Percentiles rank a stretch among this genome's conserved stretches.
Conservation (phyloP, 805 yeast genomes). For the Clavispora vitiphila region DNA sequence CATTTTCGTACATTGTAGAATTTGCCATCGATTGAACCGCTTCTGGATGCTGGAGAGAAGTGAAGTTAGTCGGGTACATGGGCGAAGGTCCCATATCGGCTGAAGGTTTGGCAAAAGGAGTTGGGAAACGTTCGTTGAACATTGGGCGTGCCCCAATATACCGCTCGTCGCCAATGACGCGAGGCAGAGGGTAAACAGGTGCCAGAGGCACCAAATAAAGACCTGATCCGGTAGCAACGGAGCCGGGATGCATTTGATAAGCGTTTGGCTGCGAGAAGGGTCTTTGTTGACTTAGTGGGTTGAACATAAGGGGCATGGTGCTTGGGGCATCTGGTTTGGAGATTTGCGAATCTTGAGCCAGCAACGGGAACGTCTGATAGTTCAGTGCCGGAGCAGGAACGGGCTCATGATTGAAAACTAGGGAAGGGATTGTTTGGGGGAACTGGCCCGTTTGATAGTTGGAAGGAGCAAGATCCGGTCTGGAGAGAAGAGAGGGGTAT, state of each 20-base stretch:
- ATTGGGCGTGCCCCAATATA: not conserved
- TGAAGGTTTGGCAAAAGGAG: not conserved
- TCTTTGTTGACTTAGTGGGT: not conserved
- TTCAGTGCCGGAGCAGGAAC: not conserved
- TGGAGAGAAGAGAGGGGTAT: not conserved
- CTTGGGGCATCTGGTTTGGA: not conserved
- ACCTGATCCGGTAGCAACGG: not conserved
- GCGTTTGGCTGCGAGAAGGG: not conserved
- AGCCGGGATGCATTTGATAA: not conserved
- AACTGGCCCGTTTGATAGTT: not conserved
- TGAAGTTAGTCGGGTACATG: not conserved
- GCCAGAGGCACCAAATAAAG: not conserved
- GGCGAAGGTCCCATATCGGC: not conserved
- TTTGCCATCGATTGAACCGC: not conserved
- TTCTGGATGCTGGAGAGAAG: not conserved
- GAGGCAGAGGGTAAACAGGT: not conserved
- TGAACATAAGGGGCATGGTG: not conserved
- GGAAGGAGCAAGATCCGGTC: not conserved
- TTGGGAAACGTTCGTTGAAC: not conserved
- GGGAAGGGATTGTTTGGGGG: conserved; percentile 2
- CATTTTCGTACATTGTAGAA: not conserved
- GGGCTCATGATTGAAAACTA: conserved; percentile 1
- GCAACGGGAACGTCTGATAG: not conserved
- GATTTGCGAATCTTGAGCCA: not conserved
- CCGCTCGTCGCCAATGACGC: not conserved